Conservation (phyloP, 805 yeast genomes). For the Lipomyces chichibuensis region DNA sequence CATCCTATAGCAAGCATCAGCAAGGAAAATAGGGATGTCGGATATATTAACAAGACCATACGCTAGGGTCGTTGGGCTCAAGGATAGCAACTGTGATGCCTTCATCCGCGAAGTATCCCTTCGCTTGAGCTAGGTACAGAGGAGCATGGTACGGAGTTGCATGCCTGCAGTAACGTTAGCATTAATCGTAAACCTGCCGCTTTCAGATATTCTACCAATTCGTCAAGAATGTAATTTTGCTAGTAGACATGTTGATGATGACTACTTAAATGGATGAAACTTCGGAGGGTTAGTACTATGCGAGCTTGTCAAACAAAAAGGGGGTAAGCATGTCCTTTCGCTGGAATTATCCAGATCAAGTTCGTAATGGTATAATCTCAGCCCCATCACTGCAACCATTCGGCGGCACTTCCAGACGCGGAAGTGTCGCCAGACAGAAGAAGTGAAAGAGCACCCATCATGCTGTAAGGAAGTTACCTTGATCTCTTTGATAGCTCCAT, state of each 20-base stretch:
- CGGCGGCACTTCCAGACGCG: neutral
- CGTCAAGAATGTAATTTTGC: conserved; percentile 55
- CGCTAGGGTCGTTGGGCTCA: conserved; percentile 60
- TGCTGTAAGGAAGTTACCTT: conserved; percentile 4
- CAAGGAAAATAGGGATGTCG: neutral
- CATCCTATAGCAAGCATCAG: conserved; percentile 44
- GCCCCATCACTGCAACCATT: conserved; percentile 3
- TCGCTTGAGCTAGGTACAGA: conserved; percentile 53
- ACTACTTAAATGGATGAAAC: neutral
- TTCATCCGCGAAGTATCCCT: conserved; percentile 55
- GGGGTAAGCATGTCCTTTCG: conserved; percentile 20
- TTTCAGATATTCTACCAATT: conserved; percentile 47
- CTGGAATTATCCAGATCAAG: conserved; percentile 26
- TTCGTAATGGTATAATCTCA: conserved; percentile 22
- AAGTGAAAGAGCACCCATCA: conserved; percentile 9
- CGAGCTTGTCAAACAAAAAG: neutral
- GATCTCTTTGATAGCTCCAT: conserved; percentile 11
- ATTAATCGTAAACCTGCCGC: neutral
- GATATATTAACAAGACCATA: neutral
- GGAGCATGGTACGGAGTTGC: conserved; percentile 62
- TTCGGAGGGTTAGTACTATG: neutral
- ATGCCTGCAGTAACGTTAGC: conserved; percentile 36
- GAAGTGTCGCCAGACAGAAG: neutral
- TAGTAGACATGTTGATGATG: conserved; percentile 46
- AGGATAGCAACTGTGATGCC: conserved; percentile 56